phyloP scores from a whole-genome alignment of 257 asterid genomes.

The Schizonepeta tenuifolia region DNA sequence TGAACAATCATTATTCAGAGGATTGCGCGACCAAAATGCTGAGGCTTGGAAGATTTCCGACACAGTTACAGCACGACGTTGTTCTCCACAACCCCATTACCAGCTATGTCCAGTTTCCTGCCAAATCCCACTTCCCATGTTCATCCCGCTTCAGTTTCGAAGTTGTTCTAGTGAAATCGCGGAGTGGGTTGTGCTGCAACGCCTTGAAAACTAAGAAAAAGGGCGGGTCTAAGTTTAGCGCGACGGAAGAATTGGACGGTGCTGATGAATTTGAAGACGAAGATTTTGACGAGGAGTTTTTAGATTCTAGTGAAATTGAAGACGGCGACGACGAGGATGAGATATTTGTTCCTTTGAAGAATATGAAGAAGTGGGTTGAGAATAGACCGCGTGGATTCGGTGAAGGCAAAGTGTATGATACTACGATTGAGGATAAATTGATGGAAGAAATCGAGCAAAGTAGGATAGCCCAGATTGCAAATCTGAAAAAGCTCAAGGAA shows the following conservation, averaged over 20 bases:
- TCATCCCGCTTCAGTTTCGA: constrained; percentile 36
- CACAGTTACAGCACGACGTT: constrained; percentile 36
- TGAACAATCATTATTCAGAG: not conserved
- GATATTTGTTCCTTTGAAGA: constrained; percentile 53
- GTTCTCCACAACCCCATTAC: constrained; percentile 36
- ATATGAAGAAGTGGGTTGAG: constrained; percentile 74
- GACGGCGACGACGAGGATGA: constrained; percentile 55
- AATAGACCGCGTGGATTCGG: constrained; percentile 90
- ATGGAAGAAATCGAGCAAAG: constrained; percentile 88
- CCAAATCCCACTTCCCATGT: constrained; percentile 43
- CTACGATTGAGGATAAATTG: constrained; percentile 83
- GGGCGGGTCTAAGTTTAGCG: constrained; percentile 35
- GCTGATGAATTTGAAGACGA: constrained; percentile 44
- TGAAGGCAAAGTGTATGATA: constrained; percentile 86
- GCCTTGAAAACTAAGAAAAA: constrained; percentile 45
- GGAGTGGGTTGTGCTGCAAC: constrained; percentile 42
- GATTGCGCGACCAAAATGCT: constrained; percentile 47
- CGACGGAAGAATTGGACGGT: constrained; percentile 51
- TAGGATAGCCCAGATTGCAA: constrained; percentile 78
- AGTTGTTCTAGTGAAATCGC: constrained; percentile 26
- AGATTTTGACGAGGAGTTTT: constrained; percentile 46
- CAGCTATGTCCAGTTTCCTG: constrained; percentile 36
- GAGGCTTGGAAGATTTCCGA: constrained; percentile 51
- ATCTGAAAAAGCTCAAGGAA: constrained; percentile 72
- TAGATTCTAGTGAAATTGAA: constrained; percentile 22